Evolutionary conservation across 2,329 filamentous ascomycete species (phyloP).

Genomic region (Penicillium sp.): DNA sequence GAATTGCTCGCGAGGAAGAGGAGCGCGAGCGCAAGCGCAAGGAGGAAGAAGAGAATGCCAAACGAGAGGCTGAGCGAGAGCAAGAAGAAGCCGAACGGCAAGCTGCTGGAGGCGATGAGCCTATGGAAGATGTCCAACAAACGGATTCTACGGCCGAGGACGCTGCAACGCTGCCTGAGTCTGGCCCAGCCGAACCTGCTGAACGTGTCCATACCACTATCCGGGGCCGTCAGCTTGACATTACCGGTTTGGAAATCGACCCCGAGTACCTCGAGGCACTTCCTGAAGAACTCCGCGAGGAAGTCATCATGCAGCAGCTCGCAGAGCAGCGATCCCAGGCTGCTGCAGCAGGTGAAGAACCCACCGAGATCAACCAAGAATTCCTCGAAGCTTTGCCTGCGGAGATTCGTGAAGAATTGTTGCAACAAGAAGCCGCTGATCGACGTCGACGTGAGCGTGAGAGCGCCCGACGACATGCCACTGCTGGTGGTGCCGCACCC

Average conservation of each 20-base stretch:
- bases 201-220: conserved; percentile 79
- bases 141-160: conserved; percentile 42
- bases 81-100: conserved; percentile 62
- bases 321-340: conserved; percentile 81
- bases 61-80: conserved; percentile 63
- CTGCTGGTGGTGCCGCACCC: conserved; percentile 49
- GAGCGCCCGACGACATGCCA: conserved; percentile 70
- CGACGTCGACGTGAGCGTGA: conserved; percentile 86
- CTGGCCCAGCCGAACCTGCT: conserved; percentile 54
- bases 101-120: conserved; percentile 52
- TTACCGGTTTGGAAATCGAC: conserved; percentile 93
- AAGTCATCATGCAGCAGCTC: conserved; percentile 90
- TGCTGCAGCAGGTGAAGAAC: conserved; percentile 69
- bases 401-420: conserved; percentile 86
- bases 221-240: conserved; percentile 84
- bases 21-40: conserved; percentile 71
- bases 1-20: conserved; percentile 69
- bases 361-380: conserved; percentile 74
- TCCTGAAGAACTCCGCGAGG: conserved; percentile 94
- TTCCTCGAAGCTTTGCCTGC: conserved; percentile 91
- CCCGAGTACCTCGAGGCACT: conserved; percentile 93
- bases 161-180: conserved; percentile 43
- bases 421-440: conserved; percentile 87
- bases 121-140: conserved; percentile 79
- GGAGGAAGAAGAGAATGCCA: conserved; percentile 71